Evolutionary conservation across 1,284 basidiomycete species (phyloP).

Genomic region (Pseudozyma flocculosa): DNA sequence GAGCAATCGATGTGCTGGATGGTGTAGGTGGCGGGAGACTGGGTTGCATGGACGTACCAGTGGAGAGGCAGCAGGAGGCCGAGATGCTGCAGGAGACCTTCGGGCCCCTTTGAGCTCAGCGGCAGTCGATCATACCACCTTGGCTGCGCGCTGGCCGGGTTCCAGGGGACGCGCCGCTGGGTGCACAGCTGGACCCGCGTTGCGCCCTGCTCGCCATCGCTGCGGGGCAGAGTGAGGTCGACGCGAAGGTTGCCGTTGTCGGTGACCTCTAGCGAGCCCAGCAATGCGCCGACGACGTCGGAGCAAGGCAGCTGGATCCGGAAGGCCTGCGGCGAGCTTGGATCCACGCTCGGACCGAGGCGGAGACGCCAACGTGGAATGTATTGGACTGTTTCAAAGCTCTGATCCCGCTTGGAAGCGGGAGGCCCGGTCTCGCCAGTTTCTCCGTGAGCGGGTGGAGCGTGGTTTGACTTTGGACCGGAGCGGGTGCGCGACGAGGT

Average conservation of each 20-base stretch:
- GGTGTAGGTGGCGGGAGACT: slow-evolving; percentile 12
- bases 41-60: slow-evolving; percentile 29
- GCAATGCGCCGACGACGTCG: neutral
- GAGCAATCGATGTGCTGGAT: slow-evolving; percentile 20
- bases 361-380: slow-evolving; percentile 22
- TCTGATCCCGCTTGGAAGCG: slow-evolving; percentile 1
- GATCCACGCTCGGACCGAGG: neutral
- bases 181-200: slow-evolving; percentile 11
- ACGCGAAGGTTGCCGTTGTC: slow-evolving; percentile 14
- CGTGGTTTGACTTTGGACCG: no score
- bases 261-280: slow-evolving; percentile 11
- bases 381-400: slow-evolving; percentile 21
- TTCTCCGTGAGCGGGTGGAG: no score
- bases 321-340: slow-evolving; percentile 14
- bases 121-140: neutral
- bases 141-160: neutral
- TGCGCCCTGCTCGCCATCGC: neutral
- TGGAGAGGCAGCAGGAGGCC: slow-evolving; percentile 17
- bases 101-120: slow-evolving; percentile 15
- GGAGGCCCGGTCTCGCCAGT: no score
- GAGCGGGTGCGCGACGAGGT: no score
- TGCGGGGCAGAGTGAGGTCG: slow-evolving; percentile 12
- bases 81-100: slow-evolving; percentile 24
- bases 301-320: slow-evolving; percentile 11
- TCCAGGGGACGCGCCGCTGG: slow-evolving; percentile 12